phyloP scores from a whole-genome alignment of 345 rosid genomes.

The Clarkia xantiana region DNA sequence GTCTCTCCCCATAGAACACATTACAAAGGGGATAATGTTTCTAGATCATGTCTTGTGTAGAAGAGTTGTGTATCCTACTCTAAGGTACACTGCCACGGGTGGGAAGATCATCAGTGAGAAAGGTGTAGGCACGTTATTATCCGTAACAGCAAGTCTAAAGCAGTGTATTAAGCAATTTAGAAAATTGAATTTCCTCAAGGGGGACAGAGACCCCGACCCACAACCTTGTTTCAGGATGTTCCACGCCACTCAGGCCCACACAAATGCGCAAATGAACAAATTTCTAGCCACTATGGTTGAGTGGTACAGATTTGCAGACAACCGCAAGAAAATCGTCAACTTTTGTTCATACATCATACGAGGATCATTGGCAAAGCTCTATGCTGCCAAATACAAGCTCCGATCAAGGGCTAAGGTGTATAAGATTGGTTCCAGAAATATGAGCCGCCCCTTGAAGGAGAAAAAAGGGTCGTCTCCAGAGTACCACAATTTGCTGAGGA shows the following conservation, averaged over 20 bases:
- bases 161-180: slow-evolving; percentile 90
- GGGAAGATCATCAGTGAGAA: slow-evolving; percentile 97
- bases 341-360: slow-evolving; percentile 79
- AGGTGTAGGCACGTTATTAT: slow-evolving; percentile 92
- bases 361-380: slow-evolving; percentile 89
- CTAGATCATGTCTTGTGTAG: slow-evolving; percentile 95
- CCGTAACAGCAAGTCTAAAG: slow-evolving; percentile 87
- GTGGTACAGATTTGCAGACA: slow-evolving; percentile 90
- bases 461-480: slow-evolving; percentile 86
- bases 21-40: slow-evolving; percentile 94
- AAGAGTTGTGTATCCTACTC: slow-evolving; percentile 90
- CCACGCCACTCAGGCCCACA: slow-evolving; percentile 93
- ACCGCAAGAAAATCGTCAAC: slow-evolving; percentile 74
- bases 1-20: slow-evolving; percentile 81
- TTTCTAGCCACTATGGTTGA: slow-evolving; percentile 74
- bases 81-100: slow-evolving; percentile 86
- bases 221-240: slow-evolving; percentile 97
- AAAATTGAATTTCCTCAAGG: slow-evolving; percentile 68
- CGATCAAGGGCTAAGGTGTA: slow-evolving; percentile 90
- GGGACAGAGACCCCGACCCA: slow-evolving; percentile 91
- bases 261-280: slow-evolving; percentile 91
- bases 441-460: slow-evolving; percentile 76
- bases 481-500: slow-evolving; percentile 66
- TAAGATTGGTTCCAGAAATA: slow-evolving; percentile 47
- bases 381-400: slow-evolving; percentile 91